Evolutionary conservation across 2,329 filamentous ascomycete genomes (phyloP), one percentile per base, ranked within the genome.

Genomic region (Didymella segeticola): DNA sequence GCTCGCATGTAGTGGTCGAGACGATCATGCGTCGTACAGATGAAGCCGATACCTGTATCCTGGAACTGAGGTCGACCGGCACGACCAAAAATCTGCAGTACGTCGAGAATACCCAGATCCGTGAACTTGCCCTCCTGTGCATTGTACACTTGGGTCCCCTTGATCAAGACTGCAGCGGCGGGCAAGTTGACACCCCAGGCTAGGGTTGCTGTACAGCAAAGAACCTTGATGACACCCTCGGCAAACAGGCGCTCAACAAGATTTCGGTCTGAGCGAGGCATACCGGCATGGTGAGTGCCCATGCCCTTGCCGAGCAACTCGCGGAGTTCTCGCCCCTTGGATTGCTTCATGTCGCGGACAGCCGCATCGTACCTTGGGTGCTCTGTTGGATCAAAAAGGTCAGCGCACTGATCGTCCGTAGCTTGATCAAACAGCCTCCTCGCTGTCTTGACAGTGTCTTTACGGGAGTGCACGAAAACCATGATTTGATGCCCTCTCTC

Each of bases 171-270:
- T 0, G 95, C 96, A 0, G 95, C 95, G 27, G 95, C 95, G 1
- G 95, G 95, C 75, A 99, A 85, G 75, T 99, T 99, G 71, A 99
- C 93, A 86, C 95, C 95, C 95, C 95, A 99, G 0, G 95, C 95
- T 22, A 99, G 82, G 1, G 95, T 99, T 10, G 95, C 95, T 2
- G 95, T 99, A 86, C 96, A 99, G 81, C 93, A 98, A 19, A 99
- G 87, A 1, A 99, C 93, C 74, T 95, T 96, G 64, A 98, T 84
- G n/a, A 98, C 88, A 22, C 95, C 96, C 62, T 96, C 89, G 3
- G 83, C 86, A 64, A 99, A 99, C 14, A 98, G 83, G 15, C 91
- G 86, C 74, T 99, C 96, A 80, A 97, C 91, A n/a, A 97, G 78
- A 64, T 99, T 99, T 58, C 95, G 85, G 74, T 99, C 96, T 2